Conservation (phyloP, 129 eudicot species). For the Centrapalus pauciflorus region DNA sequence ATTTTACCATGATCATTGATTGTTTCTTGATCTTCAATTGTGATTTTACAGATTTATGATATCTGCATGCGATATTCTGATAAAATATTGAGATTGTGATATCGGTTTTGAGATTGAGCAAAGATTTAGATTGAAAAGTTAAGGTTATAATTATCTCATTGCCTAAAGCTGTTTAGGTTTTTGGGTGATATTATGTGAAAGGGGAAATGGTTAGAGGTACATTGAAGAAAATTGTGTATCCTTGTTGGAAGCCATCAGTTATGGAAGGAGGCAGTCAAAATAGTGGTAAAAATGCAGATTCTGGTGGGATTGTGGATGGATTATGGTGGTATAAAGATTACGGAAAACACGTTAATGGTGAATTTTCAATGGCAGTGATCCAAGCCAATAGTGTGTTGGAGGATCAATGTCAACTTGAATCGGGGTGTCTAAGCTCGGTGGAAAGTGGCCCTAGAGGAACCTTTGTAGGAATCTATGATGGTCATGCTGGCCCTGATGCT, state of each 20-base stretch:
- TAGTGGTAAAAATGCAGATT: constrained; percentile 27
- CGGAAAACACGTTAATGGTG: constrained; percentile 63
- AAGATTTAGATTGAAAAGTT: constrained; percentile 15
- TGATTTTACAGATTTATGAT: constrained; percentile 38
- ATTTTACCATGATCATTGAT: neutral
- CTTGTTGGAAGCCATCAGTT: constrained; percentile 57
- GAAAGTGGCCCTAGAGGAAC: constrained; percentile 63
- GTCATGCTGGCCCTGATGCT: constrained; percentile 69
- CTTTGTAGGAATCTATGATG: constrained; percentile 80
- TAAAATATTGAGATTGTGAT: constrained; percentile 20
- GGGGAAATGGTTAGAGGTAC: constrained; percentile 46
- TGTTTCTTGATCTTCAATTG: neutral
- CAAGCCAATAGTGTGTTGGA: constrained; percentile 71
- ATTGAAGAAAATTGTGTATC: constrained; percentile 45
- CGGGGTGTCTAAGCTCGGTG: constrained; percentile 50
- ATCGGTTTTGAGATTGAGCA: constrained; percentile 20
- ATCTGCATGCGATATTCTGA: constrained; percentile 23
- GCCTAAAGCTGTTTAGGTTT: neutral
- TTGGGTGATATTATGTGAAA: constrained; percentile 37
- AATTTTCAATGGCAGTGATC: constrained; percentile 68
- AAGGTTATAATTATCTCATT: constrained; percentile 12
- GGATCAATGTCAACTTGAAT: constrained; percentile 78
- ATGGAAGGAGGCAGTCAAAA: constrained; percentile 30
- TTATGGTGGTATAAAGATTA: constrained; percentile 69
- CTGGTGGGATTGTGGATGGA: constrained; percentile 41